These are phyloP conservation scores for Osmozyma mogii DNA, from an alignment of 805 yeast genomes.

Conservation along the genomic window DNA sequence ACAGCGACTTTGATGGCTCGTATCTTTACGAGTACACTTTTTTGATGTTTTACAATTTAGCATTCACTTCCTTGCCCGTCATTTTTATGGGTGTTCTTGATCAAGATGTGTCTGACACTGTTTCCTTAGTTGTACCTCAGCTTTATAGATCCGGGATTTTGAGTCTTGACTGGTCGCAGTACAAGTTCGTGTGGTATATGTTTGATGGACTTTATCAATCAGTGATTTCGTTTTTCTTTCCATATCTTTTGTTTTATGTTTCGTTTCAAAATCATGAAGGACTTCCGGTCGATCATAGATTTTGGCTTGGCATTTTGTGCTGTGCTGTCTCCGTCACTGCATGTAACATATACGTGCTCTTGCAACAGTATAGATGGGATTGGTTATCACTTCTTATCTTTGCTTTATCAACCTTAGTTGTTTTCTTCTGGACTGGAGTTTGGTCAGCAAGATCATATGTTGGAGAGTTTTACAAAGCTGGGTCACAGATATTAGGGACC, in stretches of 20 bases:
- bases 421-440: slow-evolving; percentile 74
- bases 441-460: slow-evolving; percentile 53
- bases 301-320: slow-evolving; percentile 61
- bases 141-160: slow-evolving; percentile 61
- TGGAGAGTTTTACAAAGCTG: slow-evolving; percentile 57
- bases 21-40: slow-evolving; percentile 72
- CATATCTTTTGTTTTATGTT: slow-evolving; percentile 46
- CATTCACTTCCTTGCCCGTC: slow-evolving; percentile 74
- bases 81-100: slow-evolving; percentile 66
- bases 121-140: slow-evolving; percentile 62
- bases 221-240: slow-evolving; percentile 58
- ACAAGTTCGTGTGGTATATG: slow-evolving; percentile 55
- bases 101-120: slow-evolving; percentile 64
- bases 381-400: slow-evolving; percentile 51
- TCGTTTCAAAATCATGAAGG: slow-evolving; percentile 45
- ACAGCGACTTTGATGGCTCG: slow-evolving; percentile 63
- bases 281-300: slow-evolving; percentile 52
- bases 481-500: slow-evolving; percentile 54
- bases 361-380: slow-evolving; percentile 75
- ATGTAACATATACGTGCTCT: slow-evolving; percentile 57
- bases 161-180: slow-evolving; percentile 53
- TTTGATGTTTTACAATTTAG: slow-evolving; percentile 71
- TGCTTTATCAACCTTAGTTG: slow-evolving; percentile 46
- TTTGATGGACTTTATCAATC: slow-evolving; percentile 68
- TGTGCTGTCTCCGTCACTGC: slow-evolving; percentile 55